Evolutionary conservation across 306 rosid genomes (phyloP), one percentile per base, ranked within the genome.

Genomic region (Fragaria vesca): DNA sequence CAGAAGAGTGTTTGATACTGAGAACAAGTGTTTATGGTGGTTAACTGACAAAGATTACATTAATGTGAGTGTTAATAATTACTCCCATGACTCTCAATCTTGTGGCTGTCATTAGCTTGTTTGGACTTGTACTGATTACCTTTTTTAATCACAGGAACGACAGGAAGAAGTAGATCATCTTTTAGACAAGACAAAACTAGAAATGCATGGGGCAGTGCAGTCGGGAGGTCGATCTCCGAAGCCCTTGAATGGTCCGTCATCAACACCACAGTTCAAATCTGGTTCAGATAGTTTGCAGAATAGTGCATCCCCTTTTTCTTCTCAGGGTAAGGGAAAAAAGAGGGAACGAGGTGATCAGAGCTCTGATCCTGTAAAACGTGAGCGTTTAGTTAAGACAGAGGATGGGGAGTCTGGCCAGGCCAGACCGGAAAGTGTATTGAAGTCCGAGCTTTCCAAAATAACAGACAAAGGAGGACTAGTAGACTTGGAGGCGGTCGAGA

Each of bases 191-290:
- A 91, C 90, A 46, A 84, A 73, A 76, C 71, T 85, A 77, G 91
- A 89, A 89, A 93, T 91, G 98, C 91, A 88, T 88, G 96, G 88
- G 72, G 85, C 87, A 67, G 85, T 83, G 81, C 98, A 87, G 75
- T 72, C 91, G 4, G 93, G 95, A 47, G 94, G 98, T 63, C 93
- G 91, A 76, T 93, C 98, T 87, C 97, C 98, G 2, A 91, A 89
- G 84, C 91, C 92, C 71, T 74, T 88, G 86, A 89, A 78, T 82
- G 88, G 91, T 86, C 93, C 97, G 38, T 86, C 93, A 57, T 90
- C 96, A 75, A 75, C 90, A 72, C 81, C 88, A 32, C 98, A 87
- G 83, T 75, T 89, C 78, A 93, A 93, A 85, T 86, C 90, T 69
- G 92, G 84, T 80, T 84, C 97, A 66, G 98, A 93, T 75, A 80